Percentiles rank a stretch among this genome's conserved stretches.
These are phyloP conservation scores for Phytopythium vexans DNA, from an alignment of 352 stramenopile genomes.

Conservation along the genomic window DNA sequence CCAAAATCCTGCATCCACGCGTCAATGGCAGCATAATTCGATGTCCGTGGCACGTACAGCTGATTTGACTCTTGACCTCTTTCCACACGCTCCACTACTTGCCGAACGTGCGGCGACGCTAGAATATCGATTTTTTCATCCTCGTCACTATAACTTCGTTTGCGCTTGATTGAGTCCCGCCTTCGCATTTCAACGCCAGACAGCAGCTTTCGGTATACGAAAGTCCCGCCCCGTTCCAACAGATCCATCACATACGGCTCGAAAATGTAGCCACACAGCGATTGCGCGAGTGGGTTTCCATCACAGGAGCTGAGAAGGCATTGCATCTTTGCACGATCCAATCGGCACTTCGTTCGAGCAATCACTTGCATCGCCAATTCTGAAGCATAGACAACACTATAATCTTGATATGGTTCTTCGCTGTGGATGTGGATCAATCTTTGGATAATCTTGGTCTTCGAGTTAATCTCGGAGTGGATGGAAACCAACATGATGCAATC, in stretches of 20 bases:
- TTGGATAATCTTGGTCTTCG: constrained; percentile 25
- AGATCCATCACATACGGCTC: constrained; percentile 28
- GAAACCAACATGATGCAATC: constrained; percentile 27
- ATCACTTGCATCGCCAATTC: constrained; percentile 32
- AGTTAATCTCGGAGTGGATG: constrained; percentile 21
- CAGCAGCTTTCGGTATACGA: constrained; percentile 16
- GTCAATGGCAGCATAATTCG: constrained; percentile 25
- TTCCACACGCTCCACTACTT: constrained; percentile 22
- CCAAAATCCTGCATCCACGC: constrained; percentile 26
- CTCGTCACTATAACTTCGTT: constrained; percentile 12
- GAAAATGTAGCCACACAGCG: constrained; percentile 35
- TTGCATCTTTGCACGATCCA: constrained; percentile 20
- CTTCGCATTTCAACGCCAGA: constrained; percentile 18
- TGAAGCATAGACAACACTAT: constrained; percentile 25
- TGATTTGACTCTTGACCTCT: constrained; percentile 14
- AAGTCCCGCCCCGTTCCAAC: constrained; percentile 24
- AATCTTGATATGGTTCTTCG: constrained; percentile 22
- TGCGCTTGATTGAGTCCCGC: constrained; percentile 11
- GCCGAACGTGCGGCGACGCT: constrained; percentile 7
- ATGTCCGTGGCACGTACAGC: constrained; percentile 25
- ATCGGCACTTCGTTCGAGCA: constrained; percentile 23
- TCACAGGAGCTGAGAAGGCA: constrained; percentile 23
- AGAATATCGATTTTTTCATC: constrained; percentile 15
- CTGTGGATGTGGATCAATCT: constrained; percentile 33
- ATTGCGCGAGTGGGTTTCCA: constrained; percentile 20